Evolutionary conservation across 2,329 filamentous ascomycete genomes (phyloP), one percentile per base, ranked within the genome.

Genomic region (Teratosphaeria destructans): DNA sequence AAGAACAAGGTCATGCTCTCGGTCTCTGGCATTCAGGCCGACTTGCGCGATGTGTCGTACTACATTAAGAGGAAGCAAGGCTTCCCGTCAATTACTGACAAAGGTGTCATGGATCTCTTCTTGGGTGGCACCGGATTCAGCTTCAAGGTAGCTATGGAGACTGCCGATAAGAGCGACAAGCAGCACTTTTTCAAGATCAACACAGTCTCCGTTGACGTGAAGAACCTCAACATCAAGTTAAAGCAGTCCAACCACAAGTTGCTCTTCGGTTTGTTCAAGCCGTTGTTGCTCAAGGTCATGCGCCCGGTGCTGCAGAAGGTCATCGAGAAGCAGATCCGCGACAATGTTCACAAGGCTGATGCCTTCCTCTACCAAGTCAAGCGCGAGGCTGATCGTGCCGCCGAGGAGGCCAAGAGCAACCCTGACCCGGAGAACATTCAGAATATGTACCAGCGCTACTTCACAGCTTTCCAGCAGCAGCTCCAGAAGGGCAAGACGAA

Each of bases 231-330:
- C 64, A 86, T 99, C 77, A 96, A 95, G 79, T 75, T 99, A 65
- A 91, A 92, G 81, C 85, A 96, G 80, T 96, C 92, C 57, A 95
- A 87, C 74, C 92, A 97, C 82, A 99, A 96, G 83, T 71, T 94
- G 12, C 81, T 97, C 26, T 96, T 97, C 74, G 79, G 78, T 58
- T 72, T 96, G 43, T 87, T 93, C 80, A 96, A 96, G 81, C 90
- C 92, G 4, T 72, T 97, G 29, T 81, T 95, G 65, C 82, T 96
- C 72, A 90, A 87, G 76, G 84, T 91, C 32, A 83, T 99, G 68
- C 87, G 88, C 55, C 91, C 93, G 37, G 88, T 84, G 19, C 80
- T 99, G 60, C 85, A 94, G 75, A 95, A 94, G 81, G 88, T 88
- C 1, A 77, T 95, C 1, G 93, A 96, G 79, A 90, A 93, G 78